Evolutionary conservation across 2,329 filamentous ascomycete species (phyloP).

Genomic region (Trichothecium roseum): DNA sequence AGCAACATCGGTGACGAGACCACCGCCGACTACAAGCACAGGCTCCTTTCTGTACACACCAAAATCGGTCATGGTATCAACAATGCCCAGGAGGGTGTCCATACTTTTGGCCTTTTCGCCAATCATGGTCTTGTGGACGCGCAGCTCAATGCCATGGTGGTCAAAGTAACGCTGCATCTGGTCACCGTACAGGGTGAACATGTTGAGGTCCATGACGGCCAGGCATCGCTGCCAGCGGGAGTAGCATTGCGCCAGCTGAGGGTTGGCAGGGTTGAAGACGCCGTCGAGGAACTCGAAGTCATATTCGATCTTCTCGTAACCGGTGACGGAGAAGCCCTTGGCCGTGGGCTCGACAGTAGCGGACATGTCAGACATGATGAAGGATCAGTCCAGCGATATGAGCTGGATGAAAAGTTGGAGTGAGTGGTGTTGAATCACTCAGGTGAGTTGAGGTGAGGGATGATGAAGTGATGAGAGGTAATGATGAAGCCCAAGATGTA

Average conservation of each 20-base stretch:
- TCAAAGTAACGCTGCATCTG: slow-evolving; percentile 59
- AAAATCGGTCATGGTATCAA: slow-evolving; percentile 66
- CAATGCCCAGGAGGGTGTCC: slow-evolving; percentile 57
- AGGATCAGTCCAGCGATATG: background rate
- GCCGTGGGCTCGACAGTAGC: slow-evolving; percentile 54
- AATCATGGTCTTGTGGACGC: slow-evolving; percentile 63
- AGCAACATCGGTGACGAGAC: slow-evolving; percentile 63
- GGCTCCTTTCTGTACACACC: slow-evolving; percentile 61
- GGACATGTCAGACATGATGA: slow-evolving; percentile 58
- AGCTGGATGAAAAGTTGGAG: background rate
- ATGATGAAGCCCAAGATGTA: slow-evolving; percentile 1
- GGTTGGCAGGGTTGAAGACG: slow-evolving; percentile 51
- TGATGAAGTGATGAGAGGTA: slow-evolving; percentile 1
- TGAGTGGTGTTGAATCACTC: background rate
- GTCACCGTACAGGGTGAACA: slow-evolving; percentile 56
- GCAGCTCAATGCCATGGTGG: slow-evolving; percentile 50
- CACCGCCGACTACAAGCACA: slow-evolving; percentile 56
- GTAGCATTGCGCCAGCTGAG: slow-evolving; percentile 55
- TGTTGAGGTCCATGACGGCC: slow-evolving; percentile 62
- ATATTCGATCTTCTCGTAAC: slow-evolving; percentile 68
- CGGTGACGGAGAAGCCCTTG: slow-evolving; percentile 58
- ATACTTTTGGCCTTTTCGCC: slow-evolving; percentile 68
- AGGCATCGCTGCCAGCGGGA: slow-evolving; percentile 53
- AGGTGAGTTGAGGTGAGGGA: slow-evolving; percentile 1
- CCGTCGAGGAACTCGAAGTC: slow-evolving; percentile 65